Evolutionary conservation across 345 rosid species (phyloP).

Genomic region (Dipteronia sinensis): DNA sequence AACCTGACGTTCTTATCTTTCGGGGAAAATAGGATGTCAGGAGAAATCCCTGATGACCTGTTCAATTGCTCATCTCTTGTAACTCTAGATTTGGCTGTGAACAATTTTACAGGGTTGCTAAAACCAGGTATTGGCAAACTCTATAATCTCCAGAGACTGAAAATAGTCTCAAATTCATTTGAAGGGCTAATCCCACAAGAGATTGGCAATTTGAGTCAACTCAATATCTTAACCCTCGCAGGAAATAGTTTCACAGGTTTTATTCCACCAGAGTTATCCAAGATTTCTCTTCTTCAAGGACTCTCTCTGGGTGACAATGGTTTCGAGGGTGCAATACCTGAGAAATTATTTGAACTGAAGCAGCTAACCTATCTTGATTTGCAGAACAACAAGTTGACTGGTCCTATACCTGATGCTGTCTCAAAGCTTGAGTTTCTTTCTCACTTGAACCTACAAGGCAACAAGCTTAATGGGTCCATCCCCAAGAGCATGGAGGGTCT

Average conservation of each 20-base stretch:
- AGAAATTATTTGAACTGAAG: conserved; percentile 51
- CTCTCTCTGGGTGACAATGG: conserved; percentile 47
- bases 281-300: conserved; percentile 69
- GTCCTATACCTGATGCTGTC: conserved; percentile 52
- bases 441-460: conserved; percentile 52
- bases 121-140: conserved; percentile 65
- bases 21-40: conserved; percentile 48
- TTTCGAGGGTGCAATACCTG: conserved; percentile 64
- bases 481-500: conserved; percentile 58
- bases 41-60: conserved; percentile 79
- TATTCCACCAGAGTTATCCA: conserved; percentile 64
- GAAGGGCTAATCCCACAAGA: conserved; percentile 63
- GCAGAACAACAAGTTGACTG: conserved; percentile 60
- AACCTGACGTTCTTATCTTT: conserved; percentile 57
- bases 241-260: conserved; percentile 60
- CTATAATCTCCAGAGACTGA: conserved; percentile 43
- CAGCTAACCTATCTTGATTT: conserved; percentile 53
- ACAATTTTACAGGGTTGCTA: conserved; percentile 60
- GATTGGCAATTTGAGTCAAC: conserved; percentile 60
- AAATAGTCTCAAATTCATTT: conserved; percentile 49
- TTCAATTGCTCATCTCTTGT: conserved; percentile 63
- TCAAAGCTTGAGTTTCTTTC: conserved; percentile 65
- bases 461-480: conserved; percentile 71
- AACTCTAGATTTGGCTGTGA: conserved; percentile 35
- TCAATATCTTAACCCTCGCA: conserved; percentile 44